Conservation (phyloP, 805 yeast genomes). For the Blastobotrys peoriensis region DNA sequence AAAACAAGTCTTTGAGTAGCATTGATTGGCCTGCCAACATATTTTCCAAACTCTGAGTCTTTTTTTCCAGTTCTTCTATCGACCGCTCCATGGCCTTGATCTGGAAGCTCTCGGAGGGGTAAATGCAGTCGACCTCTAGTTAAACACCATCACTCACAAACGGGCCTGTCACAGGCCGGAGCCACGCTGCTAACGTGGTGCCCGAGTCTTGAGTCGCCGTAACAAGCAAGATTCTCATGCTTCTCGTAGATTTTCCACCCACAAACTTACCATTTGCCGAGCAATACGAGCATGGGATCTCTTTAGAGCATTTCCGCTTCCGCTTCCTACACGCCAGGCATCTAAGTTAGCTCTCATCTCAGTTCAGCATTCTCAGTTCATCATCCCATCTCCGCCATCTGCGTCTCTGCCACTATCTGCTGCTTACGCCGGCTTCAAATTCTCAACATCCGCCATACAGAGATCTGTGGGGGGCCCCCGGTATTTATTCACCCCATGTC, state of each 20-base stretch:
- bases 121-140: constrained; percentile 1
- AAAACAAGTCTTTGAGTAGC: not conserved
- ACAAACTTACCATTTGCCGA: not conserved
- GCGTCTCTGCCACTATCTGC: too few relatives aligned
- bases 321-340: constrained; percentile 1
- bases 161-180: not conserved
- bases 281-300: constrained; percentile 1
- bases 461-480: not conserved
- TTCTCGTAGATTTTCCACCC: not conserved
- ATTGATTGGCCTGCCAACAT: constrained; percentile 1
- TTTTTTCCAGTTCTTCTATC: not conserved
- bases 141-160: not conserved
- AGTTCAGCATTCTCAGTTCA: not conserved
- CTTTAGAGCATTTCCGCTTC: constrained; percentile 5
- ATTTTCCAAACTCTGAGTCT: constrained; percentile 1
- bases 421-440: not conserved
- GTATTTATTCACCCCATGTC: not conserved
- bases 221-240: too few relatives aligned
- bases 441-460: not conserved
- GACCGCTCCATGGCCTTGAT: not conserved
- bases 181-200: too few relatives aligned
- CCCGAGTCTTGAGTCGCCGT: too few relatives aligned
- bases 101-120: not conserved
- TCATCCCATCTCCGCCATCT: too few relatives aligned
- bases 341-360: not conserved